These are phyloP conservation scores for Panicum miliaceum DNA, from an alignment of 176 grass and related monocot genomes.

Conservation along the genomic window DNA sequence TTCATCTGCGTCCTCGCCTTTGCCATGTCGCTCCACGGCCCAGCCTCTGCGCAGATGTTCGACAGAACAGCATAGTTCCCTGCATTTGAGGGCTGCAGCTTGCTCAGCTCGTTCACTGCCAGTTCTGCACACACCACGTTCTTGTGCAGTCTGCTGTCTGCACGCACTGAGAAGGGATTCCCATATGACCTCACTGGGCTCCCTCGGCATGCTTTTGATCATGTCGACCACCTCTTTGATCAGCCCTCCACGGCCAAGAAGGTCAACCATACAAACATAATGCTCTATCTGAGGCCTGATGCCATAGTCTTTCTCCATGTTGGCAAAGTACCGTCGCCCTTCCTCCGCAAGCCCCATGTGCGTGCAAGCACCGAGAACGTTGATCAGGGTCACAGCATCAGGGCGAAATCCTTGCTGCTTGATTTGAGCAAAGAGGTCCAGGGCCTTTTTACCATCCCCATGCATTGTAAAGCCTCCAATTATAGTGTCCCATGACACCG, in stretches of 20 bases:
- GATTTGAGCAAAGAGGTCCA: conserved; percentile 70
- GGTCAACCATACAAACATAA: conserved; percentile 76
- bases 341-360: conserved; percentile 69
- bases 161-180: conserved; percentile 73
- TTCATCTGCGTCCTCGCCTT: no score
- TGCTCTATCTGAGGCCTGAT: conserved; percentile 73
- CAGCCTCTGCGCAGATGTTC: no score
- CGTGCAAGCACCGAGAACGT: conserved; percentile 66
- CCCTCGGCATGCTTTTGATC: conserved; percentile 60
- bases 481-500: no score
- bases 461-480: no score
- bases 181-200: conserved; percentile 73
- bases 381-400: conserved; percentile 70
- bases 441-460: conserved; percentile 60
- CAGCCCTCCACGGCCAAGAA: conserved; percentile 72
- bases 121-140: no score
- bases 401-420: conserved; percentile 60
- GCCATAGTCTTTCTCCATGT: conserved; percentile 63
- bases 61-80: no score
- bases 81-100: no score
- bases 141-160: no score
- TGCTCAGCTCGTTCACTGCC: no score
- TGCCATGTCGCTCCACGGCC: no score
- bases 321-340: conserved; percentile 49
- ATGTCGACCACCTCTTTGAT: conserved; percentile 64